These are phyloP conservation scores for Mediolabrus comicus DNA, from an alignment of 108 stramenopile species.

Conservation along the genomic window DNA sequence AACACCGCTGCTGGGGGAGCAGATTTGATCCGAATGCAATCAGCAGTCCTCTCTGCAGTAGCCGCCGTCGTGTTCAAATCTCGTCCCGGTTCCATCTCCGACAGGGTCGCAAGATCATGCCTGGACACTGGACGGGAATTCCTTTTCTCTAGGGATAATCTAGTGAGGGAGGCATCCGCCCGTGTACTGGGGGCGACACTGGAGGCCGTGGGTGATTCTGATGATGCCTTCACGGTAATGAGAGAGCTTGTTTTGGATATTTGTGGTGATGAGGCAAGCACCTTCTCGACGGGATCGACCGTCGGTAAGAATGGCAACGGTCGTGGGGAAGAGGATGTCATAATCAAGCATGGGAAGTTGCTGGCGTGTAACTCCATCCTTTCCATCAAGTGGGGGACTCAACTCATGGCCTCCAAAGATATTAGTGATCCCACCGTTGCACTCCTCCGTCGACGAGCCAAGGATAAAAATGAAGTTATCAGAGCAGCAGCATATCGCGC, in stretches of 20 bases:
- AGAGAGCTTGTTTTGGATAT: constrained; percentile 40
- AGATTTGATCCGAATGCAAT: constrained; percentile 22
- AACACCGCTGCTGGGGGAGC: not conserved
- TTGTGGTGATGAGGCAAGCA: constrained; percentile 22
- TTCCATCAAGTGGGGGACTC: constrained; percentile 30
- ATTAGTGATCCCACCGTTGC: constrained; percentile 34
- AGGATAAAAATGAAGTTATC: constrained; percentile 41
- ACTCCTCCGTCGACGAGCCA: constrained; percentile 23
- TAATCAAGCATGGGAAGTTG: constrained; percentile 34
- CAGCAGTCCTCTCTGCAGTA: constrained; percentile 21
- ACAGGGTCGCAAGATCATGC: constrained; percentile 36
- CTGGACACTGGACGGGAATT: constrained; percentile 32
- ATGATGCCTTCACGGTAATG: constrained; percentile 43
- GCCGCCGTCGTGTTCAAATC: constrained; percentile 23
- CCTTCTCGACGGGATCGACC: constrained; percentile 8
- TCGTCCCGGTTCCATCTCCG: constrained; percentile 28
- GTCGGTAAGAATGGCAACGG: not conserved
- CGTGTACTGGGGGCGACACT: constrained; percentile 37
- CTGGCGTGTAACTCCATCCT: constrained; percentile 35
- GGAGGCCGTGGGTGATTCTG: constrained; percentile 39
- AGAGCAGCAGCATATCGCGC: constrained; percentile 44
- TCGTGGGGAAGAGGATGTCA: constrained; percentile 23
- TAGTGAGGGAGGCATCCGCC: constrained; percentile 38
- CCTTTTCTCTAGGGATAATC: constrained; percentile 26
- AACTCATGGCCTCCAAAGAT: constrained; percentile 29